Percentiles rank a stretch among this genome's conserved stretches.
These are phyloP conservation scores for Globisporangium apiculatum DNA, from an alignment of 352 stramenopile species.

Conservation along the genomic window DNA sequence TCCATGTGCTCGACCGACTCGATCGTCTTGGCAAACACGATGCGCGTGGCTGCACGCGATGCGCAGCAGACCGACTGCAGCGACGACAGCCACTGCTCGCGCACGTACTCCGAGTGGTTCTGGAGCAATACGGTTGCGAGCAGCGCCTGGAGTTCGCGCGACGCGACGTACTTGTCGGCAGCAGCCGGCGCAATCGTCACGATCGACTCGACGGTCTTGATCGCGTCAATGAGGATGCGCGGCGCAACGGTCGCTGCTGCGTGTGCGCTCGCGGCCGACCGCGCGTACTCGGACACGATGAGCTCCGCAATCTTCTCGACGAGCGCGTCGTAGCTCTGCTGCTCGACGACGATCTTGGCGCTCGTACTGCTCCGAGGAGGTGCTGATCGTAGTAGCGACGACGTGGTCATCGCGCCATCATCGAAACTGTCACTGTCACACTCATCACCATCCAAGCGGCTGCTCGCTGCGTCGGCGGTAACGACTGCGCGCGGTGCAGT, in stretches of 20 bases:
- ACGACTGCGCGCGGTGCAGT: conserved; percentile 14
- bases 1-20: conserved; percentile 60
- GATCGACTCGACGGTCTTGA: conserved; percentile 81
- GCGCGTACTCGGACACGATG: conserved; percentile 62
- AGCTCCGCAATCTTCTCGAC: conserved; percentile 74
- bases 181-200: conserved; percentile 59
- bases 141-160: conserved; percentile 26
- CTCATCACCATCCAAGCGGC: background rate
- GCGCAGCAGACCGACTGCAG: conserved; percentile 65
- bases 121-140: conserved; percentile 56
- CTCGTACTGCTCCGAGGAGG: conserved; percentile 5
- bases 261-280: conserved; percentile 24
- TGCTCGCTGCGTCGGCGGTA: conserved; percentile 6
- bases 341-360: conserved; percentile 47
- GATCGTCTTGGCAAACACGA: conserved; percentile 68
- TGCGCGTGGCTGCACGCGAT: conserved; percentile 26
- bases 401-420: too few relatives aligned
- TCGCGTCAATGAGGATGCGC: conserved; percentile 74
- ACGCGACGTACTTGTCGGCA: conserved; percentile 60
- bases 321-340: conserved; percentile 58
- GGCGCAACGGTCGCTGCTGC: conserved; percentile 34
- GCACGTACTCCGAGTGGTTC: conserved; percentile 66
- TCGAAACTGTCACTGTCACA: too few relatives aligned
- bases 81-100: conserved; percentile 80
- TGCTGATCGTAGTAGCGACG: too few relatives aligned